Conservation (phyloP, 1,284 basidiomycete genomes). For the Salmacisia buchloeana region DNA sequence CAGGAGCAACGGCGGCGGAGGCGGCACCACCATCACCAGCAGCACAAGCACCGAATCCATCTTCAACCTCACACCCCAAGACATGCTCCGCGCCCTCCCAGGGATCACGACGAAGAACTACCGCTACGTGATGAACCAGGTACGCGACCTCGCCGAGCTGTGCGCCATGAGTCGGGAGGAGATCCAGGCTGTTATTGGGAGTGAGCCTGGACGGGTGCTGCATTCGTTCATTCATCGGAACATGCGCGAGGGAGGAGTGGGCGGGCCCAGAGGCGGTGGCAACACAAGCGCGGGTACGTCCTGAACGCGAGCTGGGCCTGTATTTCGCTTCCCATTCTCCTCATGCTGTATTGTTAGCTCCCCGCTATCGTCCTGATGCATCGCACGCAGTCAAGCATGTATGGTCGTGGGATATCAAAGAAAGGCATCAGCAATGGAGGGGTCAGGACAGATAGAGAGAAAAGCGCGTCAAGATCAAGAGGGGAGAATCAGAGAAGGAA, state of each 20-base stretch:
- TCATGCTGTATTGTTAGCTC: no score
- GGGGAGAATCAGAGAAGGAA: no score
- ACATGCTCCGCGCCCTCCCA: slow-evolving; percentile 54
- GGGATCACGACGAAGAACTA: slow-evolving; percentile 80
- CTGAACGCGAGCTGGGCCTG: no score
- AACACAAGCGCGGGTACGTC: no score
- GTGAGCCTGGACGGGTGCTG: slow-evolving; percentile 72
- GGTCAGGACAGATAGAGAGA: no score
- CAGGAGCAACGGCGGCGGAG: not conserved
- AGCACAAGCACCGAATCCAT: slow-evolving; percentile 17
- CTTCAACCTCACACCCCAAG: slow-evolving; percentile 44
- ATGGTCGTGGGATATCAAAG: no score
- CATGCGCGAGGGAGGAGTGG: not conserved
- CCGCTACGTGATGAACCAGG: slow-evolving; percentile 74
- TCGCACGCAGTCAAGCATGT: no score
- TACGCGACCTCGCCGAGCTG: slow-evolving; percentile 69
- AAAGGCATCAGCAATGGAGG: no score
- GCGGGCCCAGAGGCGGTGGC: no score
- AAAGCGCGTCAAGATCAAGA: no score
- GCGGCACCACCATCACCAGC: not conserved
- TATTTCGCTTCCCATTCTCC: no score
- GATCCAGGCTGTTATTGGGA: slow-evolving; percentile 72
- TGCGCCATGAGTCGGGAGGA: slow-evolving; percentile 63
- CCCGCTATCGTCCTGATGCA: no score
- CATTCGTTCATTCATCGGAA: slow-evolving; percentile 76